Evolutionary conservation across 169 alveolate genomes (phyloP).

Genomic region (Eimeria necatrix): DNA sequence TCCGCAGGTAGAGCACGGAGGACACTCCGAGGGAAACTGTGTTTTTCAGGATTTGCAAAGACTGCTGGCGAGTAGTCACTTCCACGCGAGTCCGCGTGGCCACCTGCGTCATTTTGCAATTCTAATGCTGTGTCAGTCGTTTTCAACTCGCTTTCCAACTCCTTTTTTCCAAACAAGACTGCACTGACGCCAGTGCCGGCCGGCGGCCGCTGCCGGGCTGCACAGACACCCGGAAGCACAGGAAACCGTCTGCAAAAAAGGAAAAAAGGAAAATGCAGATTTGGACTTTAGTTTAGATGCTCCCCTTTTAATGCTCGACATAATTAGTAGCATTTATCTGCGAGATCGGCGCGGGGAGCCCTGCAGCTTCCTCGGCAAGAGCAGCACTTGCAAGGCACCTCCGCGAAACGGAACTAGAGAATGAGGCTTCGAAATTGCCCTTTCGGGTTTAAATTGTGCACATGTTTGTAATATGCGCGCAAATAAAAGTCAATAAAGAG

Average conservation of each 20-base stretch:
- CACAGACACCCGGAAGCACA: neutral
- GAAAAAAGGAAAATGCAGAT: neutral
- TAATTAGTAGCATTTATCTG: no score
- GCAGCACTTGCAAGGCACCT: no score
- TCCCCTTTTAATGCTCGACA: no score
- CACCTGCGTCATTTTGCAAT: neutral
- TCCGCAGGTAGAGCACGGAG: constrained; percentile 55
- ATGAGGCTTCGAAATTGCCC: no score
- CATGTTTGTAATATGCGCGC: no score
- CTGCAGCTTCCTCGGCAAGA: no score
- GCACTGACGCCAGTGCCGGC: neutral
- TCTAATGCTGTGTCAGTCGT: neutral
- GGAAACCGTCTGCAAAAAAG: neutral
- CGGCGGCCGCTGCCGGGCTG: neutral
- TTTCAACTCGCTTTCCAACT: neutral
- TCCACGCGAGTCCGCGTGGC: constrained; percentile 3
- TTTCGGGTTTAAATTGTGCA: no score
- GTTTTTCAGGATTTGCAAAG: constrained; percentile 62
- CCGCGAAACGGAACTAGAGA: no score
- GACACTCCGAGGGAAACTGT: constrained; percentile 65
- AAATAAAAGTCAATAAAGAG: no score
- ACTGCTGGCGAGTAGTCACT: constrained; percentile 47
- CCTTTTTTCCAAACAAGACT: neutral
- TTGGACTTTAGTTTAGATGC: no score
- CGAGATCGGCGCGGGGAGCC: no score